Conservation (phyloP, 2,329 filamentous ascomycete species). For the Cladosporium sp. region DNA sequence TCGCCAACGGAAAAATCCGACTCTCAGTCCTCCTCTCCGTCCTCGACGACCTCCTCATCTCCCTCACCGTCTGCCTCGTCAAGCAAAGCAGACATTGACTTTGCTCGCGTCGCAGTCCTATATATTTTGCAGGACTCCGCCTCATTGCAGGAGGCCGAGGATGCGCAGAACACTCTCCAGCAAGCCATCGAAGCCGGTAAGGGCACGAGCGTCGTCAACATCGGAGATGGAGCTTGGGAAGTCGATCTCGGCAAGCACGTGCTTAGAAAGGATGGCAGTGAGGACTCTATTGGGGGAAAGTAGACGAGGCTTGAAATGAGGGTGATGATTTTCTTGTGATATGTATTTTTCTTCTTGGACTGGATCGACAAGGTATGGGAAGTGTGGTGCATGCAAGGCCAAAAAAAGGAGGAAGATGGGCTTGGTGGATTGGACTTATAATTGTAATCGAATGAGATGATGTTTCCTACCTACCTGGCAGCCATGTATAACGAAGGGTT, state of each 20-base stretch:
- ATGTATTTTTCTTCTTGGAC: not conserved
- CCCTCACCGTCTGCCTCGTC: constrained; percentile 15
- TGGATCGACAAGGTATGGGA: too few relatives aligned
- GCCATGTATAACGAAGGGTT: too few relatives aligned
- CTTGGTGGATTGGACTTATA: too few relatives aligned
- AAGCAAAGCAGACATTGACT: constrained; percentile 32
- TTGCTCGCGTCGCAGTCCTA: constrained; percentile 43
- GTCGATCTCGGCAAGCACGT: not conserved
- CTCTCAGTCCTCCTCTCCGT: constrained; percentile 15
- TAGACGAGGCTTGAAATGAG: not conserved
- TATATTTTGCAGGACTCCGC: constrained; percentile 40
- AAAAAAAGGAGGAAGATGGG: not conserved
- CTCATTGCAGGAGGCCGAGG: constrained; percentile 36
- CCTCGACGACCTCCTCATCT: constrained; percentile 15
- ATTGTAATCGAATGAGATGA: too few relatives aligned
- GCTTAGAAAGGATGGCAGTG: too few relatives aligned
- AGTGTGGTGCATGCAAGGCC: too few relatives aligned
- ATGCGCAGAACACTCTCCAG: constrained; percentile 41
- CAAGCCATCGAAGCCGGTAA: constrained; percentile 25
- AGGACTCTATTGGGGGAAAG: not conserved
- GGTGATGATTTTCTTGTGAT: not conserved
- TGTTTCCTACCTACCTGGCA: too few relatives aligned
- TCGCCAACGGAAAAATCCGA: constrained; percentile 10
- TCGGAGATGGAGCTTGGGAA: not conserved
- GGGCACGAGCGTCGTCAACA: not conserved